Evolutionary conservation across 495 filamentous ascomycete species (phyloP), one percentile per base, ranked within the genome.

Genomic region (Pseudoneurospora amorphoporcata): DNA sequence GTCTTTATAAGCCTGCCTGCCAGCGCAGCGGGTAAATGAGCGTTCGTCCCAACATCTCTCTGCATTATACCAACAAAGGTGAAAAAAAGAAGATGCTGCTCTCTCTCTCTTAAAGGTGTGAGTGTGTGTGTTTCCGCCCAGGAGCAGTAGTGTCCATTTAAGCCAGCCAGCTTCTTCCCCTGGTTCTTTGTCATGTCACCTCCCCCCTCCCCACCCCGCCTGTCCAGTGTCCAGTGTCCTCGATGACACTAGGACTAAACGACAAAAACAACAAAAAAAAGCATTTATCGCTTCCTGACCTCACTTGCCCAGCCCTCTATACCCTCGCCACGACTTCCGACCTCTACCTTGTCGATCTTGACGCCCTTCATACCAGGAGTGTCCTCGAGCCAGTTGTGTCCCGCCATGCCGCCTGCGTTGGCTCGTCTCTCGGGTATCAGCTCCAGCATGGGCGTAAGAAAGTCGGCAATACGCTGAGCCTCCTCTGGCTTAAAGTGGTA

Each of bases 301-400:
- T 98, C 95, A 35, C 84, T 86, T 3, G 94, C 91, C 95, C 95
- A 99, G 14, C 95, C 95, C 61, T 98, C 95, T 78, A 99, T 98
- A 9, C 94, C 95, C 71, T 97, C 94, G 5, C 96, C 95, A 47
- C 88, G 89, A 73, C 90, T 94, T 3, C 94, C 94, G 2, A 95
- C 91, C 35, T 87, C 76, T 19, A 97, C 84, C 6, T 88, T 88
- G 69, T 88, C 85, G 61, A 98, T 82, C 73, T 88, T 89, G 61
- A 95, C 83, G 8, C 86, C 87, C 70, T 92, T 88, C 96, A 99
- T 99, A 14, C 94, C 95, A 39, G 89, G 88, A 3, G 94, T 93
- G 73, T 91, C 90, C 70, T 92, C 87, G 76, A 98, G 82, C 86
- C 95, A 98, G 16, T 83, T 81, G 76, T 95, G 92, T 35, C 89